Conservation (phyloP, 768 basidiomycete genomes). For the Omphalotus guepiniiformis region DNA sequence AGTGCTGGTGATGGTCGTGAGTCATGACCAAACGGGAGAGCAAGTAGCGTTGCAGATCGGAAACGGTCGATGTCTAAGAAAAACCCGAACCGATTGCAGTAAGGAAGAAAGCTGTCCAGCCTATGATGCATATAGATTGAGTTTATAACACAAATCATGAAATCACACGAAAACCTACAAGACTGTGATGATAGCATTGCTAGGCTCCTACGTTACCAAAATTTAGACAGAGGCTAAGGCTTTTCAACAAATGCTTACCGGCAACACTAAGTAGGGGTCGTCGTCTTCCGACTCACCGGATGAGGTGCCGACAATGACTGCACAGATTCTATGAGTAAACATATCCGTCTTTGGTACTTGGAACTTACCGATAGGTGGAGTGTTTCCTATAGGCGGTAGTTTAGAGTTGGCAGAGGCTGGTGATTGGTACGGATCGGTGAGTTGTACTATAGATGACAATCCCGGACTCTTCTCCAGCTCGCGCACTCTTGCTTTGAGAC, state of each 20-base stretch:
- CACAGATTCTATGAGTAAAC: neutral
- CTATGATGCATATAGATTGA: constrained; percentile 15
- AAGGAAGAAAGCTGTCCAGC: constrained; percentile 31
- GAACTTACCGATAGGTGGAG: neutral
- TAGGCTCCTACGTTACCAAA: neutral
- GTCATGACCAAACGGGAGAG: constrained; percentile 24
- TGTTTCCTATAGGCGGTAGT: neutral
- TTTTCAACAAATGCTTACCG: neutral
- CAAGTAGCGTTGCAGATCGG: constrained; percentile 27
- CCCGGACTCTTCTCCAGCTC: constrained; percentile 28
- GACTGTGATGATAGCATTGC: neutral
- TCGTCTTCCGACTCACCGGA: neutral
- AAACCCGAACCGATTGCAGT: constrained; percentile 35
- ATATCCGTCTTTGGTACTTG: neutral
- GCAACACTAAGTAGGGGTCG: constrained; percentile 2
- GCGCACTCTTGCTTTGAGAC: constrained; percentile 32
- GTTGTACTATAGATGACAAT: constrained; percentile 10
- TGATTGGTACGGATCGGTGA: neutral
- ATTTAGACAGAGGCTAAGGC: neutral
- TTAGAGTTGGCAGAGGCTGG: neutral
- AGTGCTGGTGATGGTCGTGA: constrained; percentile 22
- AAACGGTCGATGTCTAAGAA: constrained; percentile 38
- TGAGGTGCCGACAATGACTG: neutral
- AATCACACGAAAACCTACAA: constrained; percentile 4
- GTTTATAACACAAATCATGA: neutral